A percentile compares a stretch with the other conserved stretches of the same genome.
Evolutionary conservation across 148 eudicot genomes (phyloP).

Genomic region (Silene conica): DNA sequence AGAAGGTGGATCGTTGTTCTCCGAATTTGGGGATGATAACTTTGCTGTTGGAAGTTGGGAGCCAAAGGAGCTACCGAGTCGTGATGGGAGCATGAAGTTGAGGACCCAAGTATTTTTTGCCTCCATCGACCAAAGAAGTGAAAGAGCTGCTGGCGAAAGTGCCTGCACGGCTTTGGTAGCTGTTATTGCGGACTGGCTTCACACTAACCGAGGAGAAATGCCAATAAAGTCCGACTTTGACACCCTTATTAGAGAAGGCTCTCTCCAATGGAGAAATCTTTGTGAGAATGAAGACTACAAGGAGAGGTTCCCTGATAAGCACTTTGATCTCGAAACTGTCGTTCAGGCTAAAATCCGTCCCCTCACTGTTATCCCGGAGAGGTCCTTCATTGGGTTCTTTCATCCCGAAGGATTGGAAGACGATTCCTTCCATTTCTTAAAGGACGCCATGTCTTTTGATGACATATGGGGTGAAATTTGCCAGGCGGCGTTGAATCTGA

Average conservation of each 20-base stretch:
- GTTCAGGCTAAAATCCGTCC: slow-evolving; percentile 57
- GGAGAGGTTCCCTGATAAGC: slow-evolving; percentile 71
- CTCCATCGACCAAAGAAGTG: slow-evolving; percentile 78
- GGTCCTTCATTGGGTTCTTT: slow-evolving; percentile 79
- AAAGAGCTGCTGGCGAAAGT: slow-evolving; percentile 76
- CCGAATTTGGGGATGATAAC: slow-evolving; percentile 68
- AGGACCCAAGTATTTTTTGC: slow-evolving; percentile 69
- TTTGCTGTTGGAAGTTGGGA: slow-evolving; percentile 83
- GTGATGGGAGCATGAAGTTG: slow-evolving; percentile 66
- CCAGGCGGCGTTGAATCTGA: slow-evolving; percentile 25
- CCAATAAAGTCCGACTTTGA: slow-evolving; percentile 74
- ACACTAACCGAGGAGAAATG: slow-evolving; percentile 52
- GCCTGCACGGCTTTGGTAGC: slow-evolving; percentile 83
- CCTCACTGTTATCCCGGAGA: slow-evolving; percentile 44
- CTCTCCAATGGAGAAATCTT: slow-evolving; percentile 71
- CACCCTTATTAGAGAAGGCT: slow-evolving; percentile 69
- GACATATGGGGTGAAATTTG: slow-evolving; percentile 78
- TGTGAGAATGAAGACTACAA: slow-evolving; percentile 47
- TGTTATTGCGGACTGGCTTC: slow-evolving; percentile 81
- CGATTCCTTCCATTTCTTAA: slow-evolving; percentile 52
- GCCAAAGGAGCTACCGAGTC: slow-evolving; percentile 51
- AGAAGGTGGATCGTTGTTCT: slow-evolving; percentile 28
- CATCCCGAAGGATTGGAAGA: slow-evolving; percentile 61
- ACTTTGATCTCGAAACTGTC: slow-evolving; percentile 81
- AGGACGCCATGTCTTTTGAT: slow-evolving; percentile 78